Evolutionary conservation across 495 filamentous ascomycete genomes (phyloP).

Genomic region (Lindgomyces ingoldianus): DNA sequence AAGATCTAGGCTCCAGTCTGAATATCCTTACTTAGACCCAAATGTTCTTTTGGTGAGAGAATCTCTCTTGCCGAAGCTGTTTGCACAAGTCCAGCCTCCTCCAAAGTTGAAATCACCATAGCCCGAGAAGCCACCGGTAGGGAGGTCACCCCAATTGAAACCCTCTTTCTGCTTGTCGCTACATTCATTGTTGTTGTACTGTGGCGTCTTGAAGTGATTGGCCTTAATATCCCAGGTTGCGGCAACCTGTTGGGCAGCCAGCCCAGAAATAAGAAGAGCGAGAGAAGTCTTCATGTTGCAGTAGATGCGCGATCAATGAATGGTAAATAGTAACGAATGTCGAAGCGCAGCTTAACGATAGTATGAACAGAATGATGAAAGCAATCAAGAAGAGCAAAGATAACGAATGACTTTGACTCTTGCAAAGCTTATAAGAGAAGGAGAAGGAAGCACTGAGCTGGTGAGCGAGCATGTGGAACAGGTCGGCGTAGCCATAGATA

Average conservation of each 20-base stretch:
- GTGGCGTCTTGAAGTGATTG: slow-evolving; percentile 63
- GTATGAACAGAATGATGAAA: slow-evolving; percentile 9
- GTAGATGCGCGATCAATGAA: slow-evolving; percentile 33
- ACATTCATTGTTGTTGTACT: slow-evolving; percentile 77
- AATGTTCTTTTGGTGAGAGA: slow-evolving; percentile 47
- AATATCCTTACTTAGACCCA: slow-evolving; percentile 54
- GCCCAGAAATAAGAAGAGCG: slow-evolving; percentile 53
- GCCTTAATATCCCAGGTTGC: slow-evolving; percentile 65
- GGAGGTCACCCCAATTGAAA: slow-evolving; percentile 69
- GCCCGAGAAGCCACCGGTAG: slow-evolving; percentile 60
- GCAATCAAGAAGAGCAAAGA: slow-evolving; percentile 28
- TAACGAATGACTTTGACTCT: slow-evolving; percentile 39
- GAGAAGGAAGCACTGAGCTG: slow-evolving; percentile 21
- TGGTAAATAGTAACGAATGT: slow-evolving; percentile 13
- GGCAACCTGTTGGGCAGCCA: slow-evolving; percentile 60
- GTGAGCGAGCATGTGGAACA: background rate
- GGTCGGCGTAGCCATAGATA: slow-evolving; percentile 23
- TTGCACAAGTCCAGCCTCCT: slow-evolving; percentile 68
- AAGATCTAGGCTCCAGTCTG: too few relatives aligned
- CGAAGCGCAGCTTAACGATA: slow-evolving; percentile 36
- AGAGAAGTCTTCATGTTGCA: slow-evolving; percentile 40
- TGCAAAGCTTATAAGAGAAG: slow-evolving; percentile 7
- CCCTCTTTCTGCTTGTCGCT: slow-evolving; percentile 63
- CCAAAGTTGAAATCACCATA: slow-evolving; percentile 74
- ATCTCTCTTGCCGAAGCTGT: slow-evolving; percentile 54